Percentiles rank a stretch among this genome's conserved stretches.
Conservation (phyloP, 441 rosid species). For the Erodium trifolium region DNA sequence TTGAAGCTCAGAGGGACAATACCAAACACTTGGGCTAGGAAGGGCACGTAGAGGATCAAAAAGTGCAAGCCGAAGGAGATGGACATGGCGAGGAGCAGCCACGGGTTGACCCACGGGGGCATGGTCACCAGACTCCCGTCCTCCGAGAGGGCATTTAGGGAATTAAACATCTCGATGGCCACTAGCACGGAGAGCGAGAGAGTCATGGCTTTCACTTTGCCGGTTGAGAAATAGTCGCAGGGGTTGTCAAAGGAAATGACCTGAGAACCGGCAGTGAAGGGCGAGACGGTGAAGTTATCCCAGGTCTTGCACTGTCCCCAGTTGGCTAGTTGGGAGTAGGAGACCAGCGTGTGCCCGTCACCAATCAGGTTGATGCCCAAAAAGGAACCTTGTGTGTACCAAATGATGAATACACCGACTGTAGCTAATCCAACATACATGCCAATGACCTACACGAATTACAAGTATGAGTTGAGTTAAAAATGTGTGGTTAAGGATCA, state of each 20-base stretch:
- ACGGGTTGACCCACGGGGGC: conserved; percentile 98
- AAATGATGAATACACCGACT: conserved; percentile 35
- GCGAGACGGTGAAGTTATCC: conserved; percentile 33
- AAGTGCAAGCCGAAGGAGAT: conserved; percentile 77
- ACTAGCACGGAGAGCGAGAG: conserved; percentile 88
- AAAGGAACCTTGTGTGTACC: conserved; percentile 40
- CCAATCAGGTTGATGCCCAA: conserved; percentile 33
- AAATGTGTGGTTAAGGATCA: neutral
- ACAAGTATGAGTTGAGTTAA: no score
- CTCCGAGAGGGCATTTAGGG: conserved; percentile 87
- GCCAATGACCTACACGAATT: conserved; percentile 30
- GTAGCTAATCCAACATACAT: conserved; percentile 40
- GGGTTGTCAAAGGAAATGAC: conserved; percentile 30
- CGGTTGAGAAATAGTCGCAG: conserved; percentile 65
- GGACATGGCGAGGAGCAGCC: conserved; percentile 76
- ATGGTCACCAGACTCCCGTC: conserved; percentile 67
- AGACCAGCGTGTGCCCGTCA: conserved; percentile 39
- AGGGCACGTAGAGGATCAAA: conserved; percentile 50
- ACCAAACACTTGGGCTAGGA: conserved; percentile 37
- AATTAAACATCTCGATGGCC: conserved; percentile 95
- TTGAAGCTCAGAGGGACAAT: conserved; percentile 78
- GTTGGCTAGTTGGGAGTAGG: conserved; percentile 33
- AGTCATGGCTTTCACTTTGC: conserved; percentile 83
- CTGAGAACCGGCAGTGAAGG: conserved; percentile 35
- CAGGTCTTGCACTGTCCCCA: conserved; percentile 42